Percentiles rank a stretch among this genome's conserved stretches.
phyloP scores from a whole-genome alignment of 805 yeast species.

The Starmera caribaea region DNA sequence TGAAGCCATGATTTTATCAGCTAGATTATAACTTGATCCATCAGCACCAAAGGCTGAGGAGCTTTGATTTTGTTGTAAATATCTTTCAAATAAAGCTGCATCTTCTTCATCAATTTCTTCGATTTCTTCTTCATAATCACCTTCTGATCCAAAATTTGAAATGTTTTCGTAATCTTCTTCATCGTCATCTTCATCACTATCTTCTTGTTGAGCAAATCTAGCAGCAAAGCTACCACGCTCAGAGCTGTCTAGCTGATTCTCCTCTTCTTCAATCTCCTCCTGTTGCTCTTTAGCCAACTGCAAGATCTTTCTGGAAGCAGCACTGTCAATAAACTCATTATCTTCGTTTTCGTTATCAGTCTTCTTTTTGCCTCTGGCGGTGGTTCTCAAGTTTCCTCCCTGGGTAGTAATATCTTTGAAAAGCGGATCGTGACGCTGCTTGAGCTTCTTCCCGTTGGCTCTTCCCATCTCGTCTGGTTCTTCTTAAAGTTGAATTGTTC shows the following conservation, averaged over 20 bases:
- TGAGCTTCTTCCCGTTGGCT: constrained; percentile 39
- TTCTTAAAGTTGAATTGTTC: neutral
- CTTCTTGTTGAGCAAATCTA: constrained; percentile 42
- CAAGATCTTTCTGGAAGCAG: constrained; percentile 73
- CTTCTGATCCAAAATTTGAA: constrained; percentile 45
- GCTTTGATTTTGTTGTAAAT: constrained; percentile 37
- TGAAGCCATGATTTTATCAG: constrained; percentile 90
- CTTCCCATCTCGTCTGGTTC: constrained; percentile 47
- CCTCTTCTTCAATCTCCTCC: constrained; percentile 75
- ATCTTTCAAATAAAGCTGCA: constrained; percentile 73
- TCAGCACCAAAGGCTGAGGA: constrained; percentile 23
- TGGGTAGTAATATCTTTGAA: constrained; percentile 69
- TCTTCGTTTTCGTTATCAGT: constrained; percentile 33
- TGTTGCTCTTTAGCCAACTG: constrained; percentile 90
- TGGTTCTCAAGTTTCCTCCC: constrained; percentile 55
- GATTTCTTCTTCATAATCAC: constrained; percentile 42
- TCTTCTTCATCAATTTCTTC: constrained; percentile 72
- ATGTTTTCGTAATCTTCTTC: constrained; percentile 30
- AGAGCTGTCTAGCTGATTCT: constrained; percentile 23
- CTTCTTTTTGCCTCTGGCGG: constrained; percentile 25
- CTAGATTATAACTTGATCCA: constrained; percentile 55
- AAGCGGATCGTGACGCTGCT: constrained; percentile 74
- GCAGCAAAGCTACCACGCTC: constrained; percentile 22
- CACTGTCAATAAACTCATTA: constrained; percentile 69
- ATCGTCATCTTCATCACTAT: constrained; percentile 28